Conservation (phyloP, 208 protist species). For the Leishmania martiniquensis region DNA sequence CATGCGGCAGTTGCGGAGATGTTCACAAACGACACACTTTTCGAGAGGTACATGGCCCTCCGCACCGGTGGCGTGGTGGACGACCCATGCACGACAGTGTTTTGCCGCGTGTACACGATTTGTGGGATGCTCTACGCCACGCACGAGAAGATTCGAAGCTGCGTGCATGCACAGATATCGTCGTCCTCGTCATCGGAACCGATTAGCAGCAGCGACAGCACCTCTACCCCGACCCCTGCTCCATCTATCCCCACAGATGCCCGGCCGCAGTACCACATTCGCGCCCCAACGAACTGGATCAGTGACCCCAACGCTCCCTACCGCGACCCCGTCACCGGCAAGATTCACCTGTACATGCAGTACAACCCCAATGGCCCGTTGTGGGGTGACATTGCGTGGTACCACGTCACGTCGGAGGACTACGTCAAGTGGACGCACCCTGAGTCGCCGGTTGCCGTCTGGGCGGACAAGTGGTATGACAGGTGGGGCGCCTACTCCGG, state of each 20-base stretch:
- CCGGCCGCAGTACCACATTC: conserved; percentile 55
- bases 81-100: conserved; percentile 42
- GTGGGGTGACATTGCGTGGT: conserved; percentile 65
- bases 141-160: conserved; percentile 46
- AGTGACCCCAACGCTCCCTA: conserved; percentile 70
- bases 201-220: conserved; percentile 10
- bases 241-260: conserved; percentile 14
- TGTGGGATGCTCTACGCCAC: conserved; percentile 52
- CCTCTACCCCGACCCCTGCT: background rate
- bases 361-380: conserved; percentile 64
- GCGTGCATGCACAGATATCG: conserved; percentile 21
- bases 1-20: conserved; percentile 25
- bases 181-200: conserved; percentile 3
- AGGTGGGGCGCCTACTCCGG: conserved; percentile 48
- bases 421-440: conserved; percentile 58
- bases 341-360: conserved; percentile 67
- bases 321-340: conserved; percentile 58
- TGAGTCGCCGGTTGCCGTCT: conserved; percentile 28
- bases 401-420: conserved; percentile 61
- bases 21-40: conserved; percentile 42
- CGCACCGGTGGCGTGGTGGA: conserved; percentile 43
- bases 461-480: conserved; percentile 54
- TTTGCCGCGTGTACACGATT: conserved; percentile 55
- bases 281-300: conserved; percentile 55
- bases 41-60: conserved; percentile 55